Conservation (phyloP, 2,329 filamentous ascomycete genomes). For the Cytospora piceicola region DNA sequence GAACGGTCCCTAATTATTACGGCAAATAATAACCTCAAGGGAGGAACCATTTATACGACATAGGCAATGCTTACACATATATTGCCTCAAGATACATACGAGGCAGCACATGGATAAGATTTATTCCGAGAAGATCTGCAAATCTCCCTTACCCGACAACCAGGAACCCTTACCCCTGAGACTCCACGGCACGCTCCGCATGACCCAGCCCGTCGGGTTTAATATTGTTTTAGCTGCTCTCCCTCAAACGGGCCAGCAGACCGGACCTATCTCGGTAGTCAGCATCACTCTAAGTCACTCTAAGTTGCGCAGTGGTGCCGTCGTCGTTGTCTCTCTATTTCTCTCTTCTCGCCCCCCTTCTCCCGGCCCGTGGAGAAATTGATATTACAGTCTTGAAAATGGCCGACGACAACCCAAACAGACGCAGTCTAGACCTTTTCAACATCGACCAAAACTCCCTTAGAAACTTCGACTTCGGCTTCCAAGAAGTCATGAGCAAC, state of each 20-base stretch:
- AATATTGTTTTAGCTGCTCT: slow-evolving; percentile 14
- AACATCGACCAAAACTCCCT: slow-evolving; percentile 23
- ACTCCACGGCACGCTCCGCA: slow-evolving; percentile 24
- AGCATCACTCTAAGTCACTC: slow-evolving; percentile 9
- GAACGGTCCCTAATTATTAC: not conserved
- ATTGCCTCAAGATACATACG: not conserved
- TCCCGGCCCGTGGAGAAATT: not conserved
- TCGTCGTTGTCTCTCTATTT: not conserved
- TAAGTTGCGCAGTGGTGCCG: slow-evolving; percentile 6
- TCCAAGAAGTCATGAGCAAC: slow-evolving; percentile 20
- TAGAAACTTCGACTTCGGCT: slow-evolving; percentile 26
- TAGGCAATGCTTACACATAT: not conserved
- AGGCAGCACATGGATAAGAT: not conserved
- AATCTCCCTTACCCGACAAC: slow-evolving; percentile 15
- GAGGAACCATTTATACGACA: not conserved
- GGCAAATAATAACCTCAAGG: not conserved
- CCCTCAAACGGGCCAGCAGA: slow-evolving; percentile 7
- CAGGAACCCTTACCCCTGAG: slow-evolving; percentile 23
- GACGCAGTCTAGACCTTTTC: slow-evolving; percentile 23
- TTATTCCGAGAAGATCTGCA: slow-evolving; percentile 16
- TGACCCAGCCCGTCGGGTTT: slow-evolving; percentile 26
- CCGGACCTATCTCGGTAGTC: slow-evolving; percentile 21
- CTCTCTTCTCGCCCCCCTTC: not conserved
- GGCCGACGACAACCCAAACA: slow-evolving; percentile 25
- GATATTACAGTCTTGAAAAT: slow-evolving; percentile 4